phyloP scores from a whole-genome alignment of 2,329 filamentous ascomycete genomes.

The Apiospora marii region DNA sequence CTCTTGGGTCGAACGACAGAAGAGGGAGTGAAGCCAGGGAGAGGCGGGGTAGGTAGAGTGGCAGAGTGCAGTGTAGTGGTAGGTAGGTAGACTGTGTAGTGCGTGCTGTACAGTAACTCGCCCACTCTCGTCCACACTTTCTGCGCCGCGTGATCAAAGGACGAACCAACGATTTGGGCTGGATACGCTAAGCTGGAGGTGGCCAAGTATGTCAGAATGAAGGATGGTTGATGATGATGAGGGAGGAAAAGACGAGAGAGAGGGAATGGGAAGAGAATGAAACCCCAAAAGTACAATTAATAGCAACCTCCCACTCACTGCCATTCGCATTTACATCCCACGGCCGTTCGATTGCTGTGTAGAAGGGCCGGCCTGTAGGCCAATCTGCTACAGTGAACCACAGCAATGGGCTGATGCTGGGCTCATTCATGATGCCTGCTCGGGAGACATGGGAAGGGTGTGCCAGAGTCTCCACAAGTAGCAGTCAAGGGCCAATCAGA shows the following conservation, averaged over 20 bases:
- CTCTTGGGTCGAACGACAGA: background rate
- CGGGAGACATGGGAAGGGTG: conserved; percentile 4
- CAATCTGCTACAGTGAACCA: conserved; percentile 10
- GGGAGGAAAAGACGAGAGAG: background rate
- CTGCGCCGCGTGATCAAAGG: conserved; percentile 3
- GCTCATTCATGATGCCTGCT: conserved; percentile 13
- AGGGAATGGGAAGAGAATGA: background rate
- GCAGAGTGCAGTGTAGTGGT: too few species aligned
- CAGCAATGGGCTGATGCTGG: conserved; percentile 15
- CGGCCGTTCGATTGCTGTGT: conserved; percentile 13
- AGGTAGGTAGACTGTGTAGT: too few species aligned
- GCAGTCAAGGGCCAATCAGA: background rate
- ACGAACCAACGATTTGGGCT: background rate
- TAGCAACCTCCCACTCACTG: background rate
- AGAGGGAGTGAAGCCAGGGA: background rate
- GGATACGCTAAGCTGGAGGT: conserved; percentile 4
- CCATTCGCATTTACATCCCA: background rate
- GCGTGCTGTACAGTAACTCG: too few species aligned
- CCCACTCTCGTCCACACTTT: background rate
- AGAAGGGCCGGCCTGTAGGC: conserved; percentile 15
- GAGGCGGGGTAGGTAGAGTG: conserved; percentile 7
- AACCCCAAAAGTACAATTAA: background rate
- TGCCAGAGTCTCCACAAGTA: background rate
- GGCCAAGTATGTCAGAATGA: conserved; percentile 17
- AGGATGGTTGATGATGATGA: conserved; percentile 5